A percentile compares a stretch with the other conserved stretches of the same genome.
These are phyloP conservation scores for Talaromyces sp. DNA, from an alignment of 2,329 filamentous ascomycete genomes.

Conservation along the genomic window DNA sequence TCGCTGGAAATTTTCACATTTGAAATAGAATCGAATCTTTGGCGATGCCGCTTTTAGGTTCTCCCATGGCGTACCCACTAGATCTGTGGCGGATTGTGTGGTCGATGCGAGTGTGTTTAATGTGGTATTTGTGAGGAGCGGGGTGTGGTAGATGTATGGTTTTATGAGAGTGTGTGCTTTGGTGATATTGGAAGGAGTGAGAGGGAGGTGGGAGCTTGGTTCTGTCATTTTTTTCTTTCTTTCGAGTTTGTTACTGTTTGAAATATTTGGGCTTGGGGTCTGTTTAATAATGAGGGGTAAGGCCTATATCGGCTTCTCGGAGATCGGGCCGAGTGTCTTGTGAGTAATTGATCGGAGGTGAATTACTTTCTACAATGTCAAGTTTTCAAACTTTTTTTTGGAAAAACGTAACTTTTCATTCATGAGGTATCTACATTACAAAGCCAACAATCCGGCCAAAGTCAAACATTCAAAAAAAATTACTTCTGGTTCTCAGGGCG, in stretches of 20 bases:
- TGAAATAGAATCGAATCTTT: constrained; percentile 75
- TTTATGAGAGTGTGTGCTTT: constrained; percentile 68
- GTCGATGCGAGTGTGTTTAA: constrained; percentile 69
- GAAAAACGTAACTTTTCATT: constrained; percentile 5
- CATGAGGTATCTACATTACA: constrained; percentile 14
- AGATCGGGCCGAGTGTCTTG: not conserved
- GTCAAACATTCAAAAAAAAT: constrained; percentile 17
- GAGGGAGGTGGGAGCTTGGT: constrained; percentile 47
- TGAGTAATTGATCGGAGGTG: too few species aligned
- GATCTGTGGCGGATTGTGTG: constrained; percentile 51
- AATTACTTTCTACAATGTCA: too few species aligned
- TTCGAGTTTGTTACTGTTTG: not conserved
- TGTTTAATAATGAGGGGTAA: not conserved
- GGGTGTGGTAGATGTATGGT: constrained; percentile 73
- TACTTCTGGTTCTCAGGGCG: constrained; percentile 84
- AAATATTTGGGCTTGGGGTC: not conserved
- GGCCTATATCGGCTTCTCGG: not conserved
- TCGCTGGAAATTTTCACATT: constrained; percentile 88
- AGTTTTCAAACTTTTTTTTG: too few species aligned
- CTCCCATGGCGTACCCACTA: constrained; percentile 53
- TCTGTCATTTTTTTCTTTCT: constrained; percentile 6
- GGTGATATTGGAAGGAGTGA: constrained; percentile 67
- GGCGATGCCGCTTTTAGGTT: constrained; percentile 55
- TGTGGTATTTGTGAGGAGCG: constrained; percentile 72
- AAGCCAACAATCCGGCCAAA: not conserved